Evolutionary conservation across 371 early-diverging fungal genomes (phyloP).

Genomic region (Dentiscutata heterogama): DNA sequence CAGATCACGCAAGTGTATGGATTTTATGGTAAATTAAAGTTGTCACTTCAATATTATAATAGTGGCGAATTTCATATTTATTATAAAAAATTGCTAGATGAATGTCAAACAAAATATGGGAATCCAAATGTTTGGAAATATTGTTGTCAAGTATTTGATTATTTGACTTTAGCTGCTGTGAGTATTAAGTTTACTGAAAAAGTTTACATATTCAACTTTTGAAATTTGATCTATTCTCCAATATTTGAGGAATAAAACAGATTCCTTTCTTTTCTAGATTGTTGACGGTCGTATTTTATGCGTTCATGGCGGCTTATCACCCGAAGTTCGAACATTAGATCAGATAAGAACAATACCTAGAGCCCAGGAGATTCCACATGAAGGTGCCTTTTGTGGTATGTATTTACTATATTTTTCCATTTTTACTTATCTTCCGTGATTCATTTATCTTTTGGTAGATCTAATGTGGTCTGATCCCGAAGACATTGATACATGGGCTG

Average conservation of each 20-base stretch:
- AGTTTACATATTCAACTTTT: neutral
- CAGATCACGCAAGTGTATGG: slow-evolving; percentile 99
- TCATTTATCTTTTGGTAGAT: slow-evolving; percentile 61
- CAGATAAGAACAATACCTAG: slow-evolving; percentile 98
- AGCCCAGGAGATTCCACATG: slow-evolving; percentile 99
- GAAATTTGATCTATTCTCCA: neutral
- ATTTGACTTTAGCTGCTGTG: slow-evolving; percentile 97
- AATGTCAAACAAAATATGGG: slow-evolving; percentile 98
- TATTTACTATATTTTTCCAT: neutral
- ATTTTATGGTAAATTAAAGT: slow-evolving; percentile 84
- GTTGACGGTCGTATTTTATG: slow-evolving; percentile 96
- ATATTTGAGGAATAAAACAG: neutral
- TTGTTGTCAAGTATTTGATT: slow-evolving; percentile 99
- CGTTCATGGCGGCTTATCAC: slow-evolving; percentile 99
- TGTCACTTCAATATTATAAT: slow-evolving; percentile 25
- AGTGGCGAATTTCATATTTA: slow-evolving; percentile 13
- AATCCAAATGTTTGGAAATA: slow-evolving; percentile 99
- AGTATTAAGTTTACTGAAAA: slow-evolving; percentile 30
- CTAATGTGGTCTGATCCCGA: slow-evolving; percentile 99
- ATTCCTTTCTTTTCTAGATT: slow-evolving; percentile 58
- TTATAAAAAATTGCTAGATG: slow-evolving; percentile 67
- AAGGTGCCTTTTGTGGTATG: slow-evolving; percentile 96
- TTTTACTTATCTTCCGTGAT: neutral
- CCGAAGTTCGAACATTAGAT: slow-evolving; percentile 96
- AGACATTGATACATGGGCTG: slow-evolving; percentile 97